A percentile compares a stretch with the other conserved stretches of the same genome.
Conservation (phyloP, 2,329 filamentous ascomycete genomes). For the Calonectria pteridis region DNA sequence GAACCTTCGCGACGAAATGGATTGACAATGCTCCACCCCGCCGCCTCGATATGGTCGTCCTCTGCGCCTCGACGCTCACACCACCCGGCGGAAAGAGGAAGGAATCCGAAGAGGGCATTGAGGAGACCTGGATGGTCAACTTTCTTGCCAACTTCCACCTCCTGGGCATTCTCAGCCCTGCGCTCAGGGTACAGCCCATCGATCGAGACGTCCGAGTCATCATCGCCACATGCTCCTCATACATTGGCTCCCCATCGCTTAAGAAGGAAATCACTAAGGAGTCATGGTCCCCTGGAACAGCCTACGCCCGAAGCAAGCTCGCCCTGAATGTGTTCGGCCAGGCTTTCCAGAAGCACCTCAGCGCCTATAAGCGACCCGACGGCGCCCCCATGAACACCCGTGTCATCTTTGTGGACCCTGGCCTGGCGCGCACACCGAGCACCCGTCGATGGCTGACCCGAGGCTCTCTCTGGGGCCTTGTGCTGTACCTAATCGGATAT, state of each 20-base stretch:
- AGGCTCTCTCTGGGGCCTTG: slow-evolving; percentile 84
- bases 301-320: slow-evolving; percentile 77
- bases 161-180: slow-evolving; percentile 89
- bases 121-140: slow-evolving; percentile 94
- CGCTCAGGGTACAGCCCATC: slow-evolving; percentile 89
- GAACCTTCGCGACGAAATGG: slow-evolving; percentile 96
- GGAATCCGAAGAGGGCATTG: slow-evolving; percentile 82
- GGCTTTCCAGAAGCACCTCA: slow-evolving; percentile 92
- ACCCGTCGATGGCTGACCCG: slow-evolving; percentile 88
- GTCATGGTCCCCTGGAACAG: slow-evolving; percentile 66
- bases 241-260: slow-evolving; percentile 81
- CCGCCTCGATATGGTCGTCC: slow-evolving; percentile 88
- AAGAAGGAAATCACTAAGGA: slow-evolving; percentile 63
- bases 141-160: slow-evolving; percentile 97
- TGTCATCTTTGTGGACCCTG: slow-evolving; percentile 90
- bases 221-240: slow-evolving; percentile 87
- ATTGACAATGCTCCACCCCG: slow-evolving; percentile 94
- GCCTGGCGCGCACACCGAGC: slow-evolving; percentile 85
- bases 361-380: slow-evolving; percentile 86
- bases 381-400: slow-evolving; percentile 83
- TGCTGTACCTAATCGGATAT: slow-evolving; percentile 83
- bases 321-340: slow-evolving; percentile 90
- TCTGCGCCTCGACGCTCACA: slow-evolving; percentile 85
- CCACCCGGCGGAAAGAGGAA: slow-evolving; percentile 72
- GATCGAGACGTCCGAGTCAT: slow-evolving; percentile 94